These are phyloP conservation scores for Lithohypha guttulata DNA, from an alignment of 2,329 filamentous ascomycete genomes.

Conservation along the genomic window DNA sequence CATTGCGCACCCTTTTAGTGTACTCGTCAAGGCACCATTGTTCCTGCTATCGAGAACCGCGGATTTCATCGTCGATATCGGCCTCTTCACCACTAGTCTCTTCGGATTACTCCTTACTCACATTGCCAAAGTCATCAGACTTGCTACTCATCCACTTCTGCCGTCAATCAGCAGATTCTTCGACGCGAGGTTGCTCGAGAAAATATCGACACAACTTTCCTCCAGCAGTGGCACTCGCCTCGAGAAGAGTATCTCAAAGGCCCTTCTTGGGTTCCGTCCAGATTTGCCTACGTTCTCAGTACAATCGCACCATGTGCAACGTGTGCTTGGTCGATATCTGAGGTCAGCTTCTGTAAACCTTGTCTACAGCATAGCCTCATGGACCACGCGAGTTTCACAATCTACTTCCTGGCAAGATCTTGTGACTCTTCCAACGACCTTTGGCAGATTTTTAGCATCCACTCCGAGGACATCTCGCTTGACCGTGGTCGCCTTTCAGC, in stretches of 20 bases:
- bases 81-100: constrained; percentile 17
- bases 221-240: constrained; percentile 18
- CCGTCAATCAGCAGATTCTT: constrained; percentile 12
- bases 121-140: constrained; percentile 24
- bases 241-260: constrained; percentile 16
- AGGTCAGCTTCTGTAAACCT: neutral
- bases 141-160: constrained; percentile 18
- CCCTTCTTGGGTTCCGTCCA: constrained; percentile 27
- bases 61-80: constrained; percentile 67
- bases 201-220: constrained; percentile 15
- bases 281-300: constrained; percentile 70
- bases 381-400: neutral
- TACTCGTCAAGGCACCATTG: constrained; percentile 57
- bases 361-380: neutral
- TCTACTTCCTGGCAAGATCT: neutral
- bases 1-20: constrained; percentile 63
- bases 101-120: constrained; percentile 42
- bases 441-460: neutral
- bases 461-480: neutral
- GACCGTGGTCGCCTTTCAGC: neutral
- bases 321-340: neutral
- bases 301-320: constrained; percentile 56
- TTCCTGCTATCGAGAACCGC: constrained; percentile 60
- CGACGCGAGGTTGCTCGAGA: constrained; percentile 13
- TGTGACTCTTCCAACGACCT: neutral